Evolutionary conservation across 352 stramenopile genomes (phyloP), one percentile per base, ranked within the genome.

Genomic region (Phytophthora pini): DNA sequence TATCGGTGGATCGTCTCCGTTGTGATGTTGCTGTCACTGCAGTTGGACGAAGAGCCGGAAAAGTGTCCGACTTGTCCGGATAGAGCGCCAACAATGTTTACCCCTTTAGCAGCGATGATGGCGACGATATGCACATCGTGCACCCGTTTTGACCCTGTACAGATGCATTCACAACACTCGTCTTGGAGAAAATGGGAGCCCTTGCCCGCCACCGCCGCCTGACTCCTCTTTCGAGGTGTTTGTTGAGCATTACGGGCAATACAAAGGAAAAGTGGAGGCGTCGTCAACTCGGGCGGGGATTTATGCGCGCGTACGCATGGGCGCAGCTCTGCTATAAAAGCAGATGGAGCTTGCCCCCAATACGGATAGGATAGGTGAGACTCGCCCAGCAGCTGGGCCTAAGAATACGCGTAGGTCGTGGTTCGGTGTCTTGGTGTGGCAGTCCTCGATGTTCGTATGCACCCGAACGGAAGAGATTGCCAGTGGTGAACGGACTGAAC

Each of bases 391-490:
- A 58, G 60, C 40, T 41, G 32, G 39, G 26, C 27, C 65, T 69
- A 69, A 73, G 59, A 73, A 73, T 73, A 69, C 59, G 40, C 56
- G 44, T 53, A 27, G 31, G 40, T 51, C 38, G 54, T 65, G 44
- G 51, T 54, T 66, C 40, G 59, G 49, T 66, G 40, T 66, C 50
- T 60, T 55, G 34, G n/a, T 61, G 51, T 61, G 44, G 44, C 59
- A 68, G 44, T 32, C 34, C 26, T 31, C 20, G 43, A 39, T 34
- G 59, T 50, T 58, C 41, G 48, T 56, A 43, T 34, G 53, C 40
- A 41, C 13, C 12, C 53, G 34, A 60, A 52, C 54, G 56, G 27
- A 67, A 64, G 51, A 67, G 38, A 26, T 56, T 54, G 49, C 46
- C 55, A 62, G 32, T 70, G 29, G 41, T 49, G 39, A 58, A 70